phyloP scores from a whole-genome alignment of 306 rosid genomes.

The peach (Prunus persica) region Prunus_persica_NCBIv2 NC_034014.1:14831501-14832000 shows the following conservation, averaged over 20 bases:
- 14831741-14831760: conserved; percentile 43
- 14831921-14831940: no score
- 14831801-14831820: background rate
- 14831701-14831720: conserved; percentile 25
- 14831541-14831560: conserved; percentile 50
- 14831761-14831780: conserved; percentile 41
- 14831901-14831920: no score
- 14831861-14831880: no score
- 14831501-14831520: no score
- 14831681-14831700: conserved; percentile 8
- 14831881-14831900: no score
- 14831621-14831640: conserved; percentile 59
- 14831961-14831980: no score
- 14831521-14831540: conserved; percentile 29
- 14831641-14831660: conserved; percentile 26
- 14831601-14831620: conserved; percentile 50
- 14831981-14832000: no score
- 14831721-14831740: conserved; percentile 43
- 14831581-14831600: conserved; percentile 45
- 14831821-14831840: no score
- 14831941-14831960: no score
- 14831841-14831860: no score
- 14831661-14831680: conserved; percentile 21
- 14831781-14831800: conserved; percentile 60
- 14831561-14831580: conserved; percentile 47